Evolutionary conservation across 2,329 filamentous ascomycete genomes (phyloP).

Genomic region (Aureobasidium sp.): DNA sequence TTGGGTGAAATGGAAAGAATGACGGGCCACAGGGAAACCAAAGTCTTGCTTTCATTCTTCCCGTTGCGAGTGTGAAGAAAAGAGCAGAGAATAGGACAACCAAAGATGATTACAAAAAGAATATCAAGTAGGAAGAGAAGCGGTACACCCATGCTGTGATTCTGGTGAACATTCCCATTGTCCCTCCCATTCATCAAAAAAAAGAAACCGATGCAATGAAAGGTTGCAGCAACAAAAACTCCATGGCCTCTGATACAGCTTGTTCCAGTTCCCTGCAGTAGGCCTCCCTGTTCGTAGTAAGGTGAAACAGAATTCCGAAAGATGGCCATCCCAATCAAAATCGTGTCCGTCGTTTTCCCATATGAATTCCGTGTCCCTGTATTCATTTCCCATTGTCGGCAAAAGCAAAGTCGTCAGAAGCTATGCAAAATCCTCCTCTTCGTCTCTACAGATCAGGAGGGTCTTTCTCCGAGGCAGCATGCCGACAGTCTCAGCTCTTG

Average conservation of each 20-base stretch:
- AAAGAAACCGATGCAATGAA: no score
- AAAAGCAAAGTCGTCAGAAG: neutral
- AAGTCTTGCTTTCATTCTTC: no score
- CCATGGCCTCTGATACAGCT: neutral
- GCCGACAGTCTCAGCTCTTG: conserved; percentile 29
- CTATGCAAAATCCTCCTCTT: neutral
- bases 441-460: neutral
- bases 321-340: neutral
- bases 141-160: neutral
- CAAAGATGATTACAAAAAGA: neutral
- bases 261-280: neutral
- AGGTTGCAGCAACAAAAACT: neutral
- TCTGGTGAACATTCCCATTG: neutral
- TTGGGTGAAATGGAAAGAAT: neutral
- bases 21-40: no score
- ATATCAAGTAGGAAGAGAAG: neutral
- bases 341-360: neutral
- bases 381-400: neutral
- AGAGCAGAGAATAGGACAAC: neutral
- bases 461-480: neutral
- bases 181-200: no score
- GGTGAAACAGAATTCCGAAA: neutral
- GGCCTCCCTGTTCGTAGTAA: neutral
- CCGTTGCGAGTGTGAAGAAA: no score
- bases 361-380: neutral